These are phyloP conservation scores for Chalara sp. DNA, from an alignment of 2,329 filamentous ascomycete genomes.

Conservation along the genomic window DNA sequence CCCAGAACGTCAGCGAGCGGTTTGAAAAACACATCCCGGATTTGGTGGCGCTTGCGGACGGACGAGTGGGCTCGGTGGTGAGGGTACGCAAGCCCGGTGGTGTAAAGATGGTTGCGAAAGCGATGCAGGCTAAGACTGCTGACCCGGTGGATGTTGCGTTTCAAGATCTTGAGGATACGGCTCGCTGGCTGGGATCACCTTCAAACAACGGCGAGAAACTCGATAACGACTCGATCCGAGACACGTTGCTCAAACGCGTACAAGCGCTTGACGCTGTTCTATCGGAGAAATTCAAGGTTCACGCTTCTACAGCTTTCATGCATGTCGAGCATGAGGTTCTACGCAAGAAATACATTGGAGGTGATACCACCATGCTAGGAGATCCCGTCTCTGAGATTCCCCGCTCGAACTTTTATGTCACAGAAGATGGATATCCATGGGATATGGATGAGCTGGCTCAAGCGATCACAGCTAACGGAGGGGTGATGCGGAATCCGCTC, in stretches of 20 bases:
- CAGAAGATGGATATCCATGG: conserved; percentile 13
- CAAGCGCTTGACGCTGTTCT: conserved; percentile 4
- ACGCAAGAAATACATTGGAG: conserved; percentile 5
- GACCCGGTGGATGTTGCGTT: conserved; percentile 10
- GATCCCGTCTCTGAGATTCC: conserved; percentile 11
- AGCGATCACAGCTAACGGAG: conserved; percentile 10
- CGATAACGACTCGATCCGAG: conserved; percentile 9
- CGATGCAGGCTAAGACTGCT: conserved; percentile 3
- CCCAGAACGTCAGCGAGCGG: neutral
- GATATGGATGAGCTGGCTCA: conserved; percentile 11
- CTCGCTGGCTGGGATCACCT: conserved; percentile 9
- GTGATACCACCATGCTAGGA: conserved; percentile 12
- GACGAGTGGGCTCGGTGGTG: conserved; percentile 7
- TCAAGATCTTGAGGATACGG: conserved; percentile 8
- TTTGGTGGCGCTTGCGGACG: conserved; percentile 6
- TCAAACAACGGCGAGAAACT: neutral
- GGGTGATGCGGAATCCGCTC: conserved; percentile 12
- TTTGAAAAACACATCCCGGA: conserved; percentile 8
- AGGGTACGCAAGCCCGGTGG: conserved; percentile 3
- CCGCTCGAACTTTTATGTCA: conserved; percentile 6
- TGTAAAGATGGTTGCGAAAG: conserved; percentile 3
- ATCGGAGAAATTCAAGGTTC: conserved; percentile 3
- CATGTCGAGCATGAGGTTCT: conserved; percentile 11
- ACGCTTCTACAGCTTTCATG: conserved; percentile 9
- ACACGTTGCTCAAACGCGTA: conserved; percentile 8